Evolutionary conservation across 1,139 yeast genomes (phyloP).

Genomic region (Protomyces pachydermus): DNA sequence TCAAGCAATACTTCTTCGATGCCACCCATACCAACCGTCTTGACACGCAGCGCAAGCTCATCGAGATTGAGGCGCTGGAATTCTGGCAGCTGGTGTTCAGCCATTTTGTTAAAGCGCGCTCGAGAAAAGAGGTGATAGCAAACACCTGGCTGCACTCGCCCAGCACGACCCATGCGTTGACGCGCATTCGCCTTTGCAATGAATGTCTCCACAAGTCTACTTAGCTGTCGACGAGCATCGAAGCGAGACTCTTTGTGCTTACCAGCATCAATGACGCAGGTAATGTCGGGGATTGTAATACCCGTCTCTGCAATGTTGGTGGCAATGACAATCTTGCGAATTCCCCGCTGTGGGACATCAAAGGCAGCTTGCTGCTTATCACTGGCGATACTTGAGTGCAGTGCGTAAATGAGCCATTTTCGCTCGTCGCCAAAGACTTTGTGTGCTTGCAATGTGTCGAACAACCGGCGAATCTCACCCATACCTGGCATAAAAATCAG

Average conservation of each 20-base stretch:
- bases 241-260: constrained; percentile 62
- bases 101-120: constrained; percentile 48
- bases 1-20: constrained; percentile 51
- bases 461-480: constrained; percentile 68
- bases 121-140: constrained; percentile 65
- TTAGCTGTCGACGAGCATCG: constrained; percentile 55
- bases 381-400: constrained; percentile 66
- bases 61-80: constrained; percentile 68
- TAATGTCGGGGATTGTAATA: constrained; percentile 77
- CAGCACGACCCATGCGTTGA: constrained; percentile 84
- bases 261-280: constrained; percentile 72
- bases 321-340: constrained; percentile 66
- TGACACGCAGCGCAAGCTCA: constrained; percentile 64
- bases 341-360: constrained; percentile 45
- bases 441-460: constrained; percentile 55
- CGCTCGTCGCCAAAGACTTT: constrained; percentile 52
- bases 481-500: constrained; percentile 75
- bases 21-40: constrained; percentile 68
- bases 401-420: constrained; percentile 49
- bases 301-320: constrained; percentile 75
- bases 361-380: constrained; percentile 66
- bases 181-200: constrained; percentile 70
- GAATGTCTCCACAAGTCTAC: constrained; percentile 64
- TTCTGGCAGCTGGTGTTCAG: constrained; percentile 68
- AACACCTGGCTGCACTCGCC: constrained; percentile 68